Percentiles rank a stretch among this genome's conserved stretches.
These are phyloP conservation scores for Mallotus nudiflorus DNA, from an alignment of 345 rosid species.

Conservation along the genomic window DNA sequence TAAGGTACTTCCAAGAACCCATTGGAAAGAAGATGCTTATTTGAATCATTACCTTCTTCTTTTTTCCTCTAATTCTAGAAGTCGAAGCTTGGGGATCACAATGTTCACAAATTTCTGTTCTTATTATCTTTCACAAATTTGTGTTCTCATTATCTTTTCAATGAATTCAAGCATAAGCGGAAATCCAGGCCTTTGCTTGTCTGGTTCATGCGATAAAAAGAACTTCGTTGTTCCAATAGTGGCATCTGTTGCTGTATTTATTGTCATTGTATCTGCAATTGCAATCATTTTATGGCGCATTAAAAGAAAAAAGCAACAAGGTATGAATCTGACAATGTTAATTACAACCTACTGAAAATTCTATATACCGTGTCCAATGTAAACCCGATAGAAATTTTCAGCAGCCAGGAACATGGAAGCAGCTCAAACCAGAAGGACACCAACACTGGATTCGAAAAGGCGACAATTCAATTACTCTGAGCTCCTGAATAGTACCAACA, in stretches of 20 bases:
- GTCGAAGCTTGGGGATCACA: too few relatives aligned
- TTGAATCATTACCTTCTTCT: too few relatives aligned
- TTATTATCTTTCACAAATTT: too few relatives aligned
- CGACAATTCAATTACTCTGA: constrained; percentile 32
- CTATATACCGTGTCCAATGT: background rate
- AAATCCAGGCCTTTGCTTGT: constrained; percentile 30
- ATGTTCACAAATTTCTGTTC: too few relatives aligned
- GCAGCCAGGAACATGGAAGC: background rate
- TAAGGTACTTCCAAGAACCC: constrained; percentile 24
- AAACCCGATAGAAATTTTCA: background rate
- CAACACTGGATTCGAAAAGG: constrained; percentile 14
- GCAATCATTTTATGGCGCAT: constrained; percentile 19
- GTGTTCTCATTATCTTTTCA: too few relatives aligned
- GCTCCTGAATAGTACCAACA: constrained; percentile 34
- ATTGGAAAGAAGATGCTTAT: background rate
- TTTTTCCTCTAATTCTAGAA: too few relatives aligned
- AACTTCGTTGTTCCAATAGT: constrained; percentile 23
- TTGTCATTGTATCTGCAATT: constrained; percentile 22
- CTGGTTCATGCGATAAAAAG: constrained; percentile 17
- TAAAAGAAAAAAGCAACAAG: constrained; percentile 23
- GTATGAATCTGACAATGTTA: background rate
- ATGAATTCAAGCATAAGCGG: constrained; percentile 15
- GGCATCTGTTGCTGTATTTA: constrained; percentile 21
- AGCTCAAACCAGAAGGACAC: background rate
- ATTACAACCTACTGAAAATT: background rate